phyloP scores from a whole-genome alignment of 1,284 basidiomycete species.

The Phlebopus sp. region DNA sequence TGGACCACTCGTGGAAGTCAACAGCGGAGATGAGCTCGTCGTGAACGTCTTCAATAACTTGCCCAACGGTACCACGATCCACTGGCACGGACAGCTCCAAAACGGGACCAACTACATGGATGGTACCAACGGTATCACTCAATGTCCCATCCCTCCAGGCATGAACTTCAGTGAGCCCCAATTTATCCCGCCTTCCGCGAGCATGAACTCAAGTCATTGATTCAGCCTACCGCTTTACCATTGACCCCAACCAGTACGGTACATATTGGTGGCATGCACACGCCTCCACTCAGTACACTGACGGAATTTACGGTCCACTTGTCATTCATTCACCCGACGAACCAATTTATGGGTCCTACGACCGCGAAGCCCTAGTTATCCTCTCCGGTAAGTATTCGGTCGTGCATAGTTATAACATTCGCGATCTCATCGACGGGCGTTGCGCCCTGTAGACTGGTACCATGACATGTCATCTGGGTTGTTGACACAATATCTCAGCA shows the following conservation, averaged over 20 bases:
- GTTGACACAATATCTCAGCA: conserved; percentile 29
- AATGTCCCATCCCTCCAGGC: conserved; percentile 33
- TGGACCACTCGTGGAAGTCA: conserved; percentile 31
- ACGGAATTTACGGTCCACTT: conserved; percentile 33
- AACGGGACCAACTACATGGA: conserved; percentile 37
- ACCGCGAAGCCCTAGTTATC: conserved; percentile 26
- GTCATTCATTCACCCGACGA: conserved; percentile 31
- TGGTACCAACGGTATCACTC: conserved; percentile 31
- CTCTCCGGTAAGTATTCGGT: conserved; percentile 25
- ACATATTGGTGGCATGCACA: conserved; percentile 34
- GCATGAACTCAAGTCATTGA: conserved; percentile 5
- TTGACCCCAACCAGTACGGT: conserved; percentile 30
- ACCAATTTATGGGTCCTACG: conserved; percentile 28
- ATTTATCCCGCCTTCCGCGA: neutral
- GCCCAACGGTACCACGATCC: conserved; percentile 31
- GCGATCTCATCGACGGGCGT: neutral
- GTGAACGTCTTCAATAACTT: conserved; percentile 33
- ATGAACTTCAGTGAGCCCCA: conserved; percentile 31
- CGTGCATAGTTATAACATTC: neutral
- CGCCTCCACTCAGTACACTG: conserved; percentile 32
- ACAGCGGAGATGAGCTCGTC: conserved; percentile 31
- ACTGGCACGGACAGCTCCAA: conserved; percentile 34
- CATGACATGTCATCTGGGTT: conserved; percentile 29
- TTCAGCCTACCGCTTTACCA: conserved; percentile 30
- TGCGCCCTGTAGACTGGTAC: conserved; percentile 27